Base-by-base conservation (phyloP, 352 stramenopile species). In the Pythium sukuiense region DNA sequence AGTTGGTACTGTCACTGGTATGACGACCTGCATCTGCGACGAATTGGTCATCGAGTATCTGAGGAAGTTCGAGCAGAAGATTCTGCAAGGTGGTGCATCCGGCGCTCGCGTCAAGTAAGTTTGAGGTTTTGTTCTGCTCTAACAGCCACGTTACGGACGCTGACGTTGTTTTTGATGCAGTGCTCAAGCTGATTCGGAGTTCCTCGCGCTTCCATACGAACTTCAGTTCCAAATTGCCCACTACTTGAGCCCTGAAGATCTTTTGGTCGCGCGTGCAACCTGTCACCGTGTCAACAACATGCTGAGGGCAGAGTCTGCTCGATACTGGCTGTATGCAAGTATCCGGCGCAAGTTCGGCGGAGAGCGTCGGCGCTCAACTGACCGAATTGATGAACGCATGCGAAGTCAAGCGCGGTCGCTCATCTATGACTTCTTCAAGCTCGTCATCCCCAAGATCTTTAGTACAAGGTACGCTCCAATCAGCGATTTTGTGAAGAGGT, bases 221-320 rank as follows among this genome's bases (percentile, higher is more conserved):
- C 69, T 94, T 26, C 77, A 91, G 55, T 92, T 94, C 68, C 75
- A 93, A 58, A 77, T 93, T 7, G 87, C 82, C 24, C 76, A 85
- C 16, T 94, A 88, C 43, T 58, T 96, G 26, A 76, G 78, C 2
- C 76, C 87, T 8, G 87, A 96, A 73, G 87, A 96, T 57, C 70
- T 96, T 9, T 55, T 96, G 39, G 77, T 92, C 6, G 78, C 79
- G 2, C 81, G 87, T 29, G 76, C 81, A 14, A 92, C 84, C 3
- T 94, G 86, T 59, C 82, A 91, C 69, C 90, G 87, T 56, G 73
- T 96, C 12, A 93, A 96, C 67, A 85, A 81, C 58, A 80, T 96
- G 76, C 76, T 96, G 41, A 87, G 83, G 59, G 87, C 87, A 6
- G 87, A 96, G 55, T 93, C 87, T 14, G 81, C 83, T 49, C 80